Evolutionary conservation across 305 asterid genomes (phyloP).

Genomic region (Fraxinus floribunda): DNA sequence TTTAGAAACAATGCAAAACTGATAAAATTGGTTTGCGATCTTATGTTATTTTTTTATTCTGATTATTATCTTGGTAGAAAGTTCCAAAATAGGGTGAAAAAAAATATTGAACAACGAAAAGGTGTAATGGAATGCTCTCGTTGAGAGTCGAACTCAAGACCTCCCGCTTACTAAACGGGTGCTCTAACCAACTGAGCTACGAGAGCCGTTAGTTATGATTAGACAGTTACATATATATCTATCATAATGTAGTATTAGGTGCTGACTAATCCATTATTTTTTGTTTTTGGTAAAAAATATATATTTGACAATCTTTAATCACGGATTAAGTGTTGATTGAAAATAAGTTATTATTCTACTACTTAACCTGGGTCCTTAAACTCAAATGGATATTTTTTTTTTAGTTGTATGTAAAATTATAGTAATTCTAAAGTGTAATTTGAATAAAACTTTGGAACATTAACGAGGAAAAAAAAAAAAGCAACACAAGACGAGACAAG

Average conservation of each 20-base stretch:
- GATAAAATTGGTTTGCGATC: neutral
- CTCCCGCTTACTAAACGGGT: conserved; percentile 68
- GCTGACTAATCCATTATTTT: neutral
- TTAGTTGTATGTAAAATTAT: neutral
- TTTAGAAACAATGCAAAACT: neutral
- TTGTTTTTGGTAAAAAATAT: neutral
- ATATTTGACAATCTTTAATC: neutral
- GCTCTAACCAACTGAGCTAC: conserved; percentile 66
- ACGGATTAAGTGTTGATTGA: neutral
- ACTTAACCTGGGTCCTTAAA: neutral
- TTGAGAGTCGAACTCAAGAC: conserved; percentile 68
- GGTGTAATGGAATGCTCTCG: conserved; percentile 33
- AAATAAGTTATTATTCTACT: neutral
- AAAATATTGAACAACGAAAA: neutral
- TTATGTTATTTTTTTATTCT: neutral
- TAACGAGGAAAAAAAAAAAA: neutral
- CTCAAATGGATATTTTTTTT: neutral
- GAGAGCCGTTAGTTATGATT: conserved; percentile 3
- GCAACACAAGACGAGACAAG: neutral
- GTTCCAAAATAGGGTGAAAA: neutral
- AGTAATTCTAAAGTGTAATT: neutral
- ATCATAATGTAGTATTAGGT: neutral
- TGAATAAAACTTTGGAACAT: neutral
- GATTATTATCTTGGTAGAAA: neutral
- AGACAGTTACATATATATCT: too few relatives aligned